These are phyloP conservation scores for Babesia divergens DNA, from an alignment of 169 alveolate species.

Conservation along the genomic window DNA sequence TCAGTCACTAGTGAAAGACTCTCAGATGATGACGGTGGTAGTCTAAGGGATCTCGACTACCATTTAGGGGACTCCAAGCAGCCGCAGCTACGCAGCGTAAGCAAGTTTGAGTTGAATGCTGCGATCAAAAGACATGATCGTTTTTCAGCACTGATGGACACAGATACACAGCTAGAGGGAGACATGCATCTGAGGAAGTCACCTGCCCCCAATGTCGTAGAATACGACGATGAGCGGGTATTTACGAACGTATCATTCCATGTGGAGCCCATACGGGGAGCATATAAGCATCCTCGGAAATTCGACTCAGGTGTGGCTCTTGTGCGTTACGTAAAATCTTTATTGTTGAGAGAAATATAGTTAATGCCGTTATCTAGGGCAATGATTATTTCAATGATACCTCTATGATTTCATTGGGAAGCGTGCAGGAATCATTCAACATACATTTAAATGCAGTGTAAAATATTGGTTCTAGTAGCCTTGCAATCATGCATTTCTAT, in stretches of 20 bases:
- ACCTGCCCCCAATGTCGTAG: neutral
- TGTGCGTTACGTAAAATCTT: slow-evolving; percentile 37
- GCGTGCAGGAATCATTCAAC: no score
- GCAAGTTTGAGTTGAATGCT: neutral
- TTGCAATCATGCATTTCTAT: neutral
- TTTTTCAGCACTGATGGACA: neutral
- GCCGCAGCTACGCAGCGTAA: neutral
- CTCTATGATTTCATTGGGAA: no score
- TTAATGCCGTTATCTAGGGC: no score
- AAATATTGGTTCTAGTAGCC: neutral
- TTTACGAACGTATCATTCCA: slow-evolving; percentile 31
- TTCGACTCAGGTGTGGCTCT: slow-evolving; percentile 38
- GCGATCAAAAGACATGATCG: neutral
- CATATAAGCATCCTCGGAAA: slow-evolving; percentile 41
- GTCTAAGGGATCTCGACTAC: neutral
- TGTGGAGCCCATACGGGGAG: slow-evolving; percentile 57
- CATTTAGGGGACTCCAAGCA: neutral
- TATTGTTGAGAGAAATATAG: slow-evolving; percentile 2
- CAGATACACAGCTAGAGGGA: neutral
- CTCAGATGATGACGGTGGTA: neutral
- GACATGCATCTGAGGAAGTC: neutral
- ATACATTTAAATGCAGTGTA: neutral
- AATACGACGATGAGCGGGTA: slow-evolving; percentile 34
- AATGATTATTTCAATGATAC: no score
- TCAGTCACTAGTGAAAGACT: neutral